Evolutionary conservation across 257 asterid species (phyloP), one percentile per base, ranked within the genome.

Genomic region (Handroanthus guayacan): DNA sequence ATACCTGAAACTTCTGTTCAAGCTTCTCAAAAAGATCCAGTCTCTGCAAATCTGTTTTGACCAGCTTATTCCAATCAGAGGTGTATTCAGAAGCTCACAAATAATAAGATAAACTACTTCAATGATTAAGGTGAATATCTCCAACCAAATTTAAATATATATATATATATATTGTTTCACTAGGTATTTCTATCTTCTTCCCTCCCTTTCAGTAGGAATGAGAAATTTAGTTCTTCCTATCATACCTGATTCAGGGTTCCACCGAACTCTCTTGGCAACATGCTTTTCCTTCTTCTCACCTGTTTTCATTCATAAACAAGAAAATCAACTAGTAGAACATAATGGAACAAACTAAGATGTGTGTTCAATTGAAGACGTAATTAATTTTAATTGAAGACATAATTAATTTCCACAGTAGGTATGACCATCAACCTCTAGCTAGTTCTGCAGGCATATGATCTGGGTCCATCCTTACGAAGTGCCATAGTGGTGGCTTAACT

Each of bases 401-500:
- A n/a, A n/a, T n/a, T n/a, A n/a, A n/a, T n/a, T 68, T 43, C 9
- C 31, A 51, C 14, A 63, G 45, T 55, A 47, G 47, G 54, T 62
- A 58, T 50, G 61, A 67, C 62, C 36, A 81, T 73, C 62, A 43
- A 85, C 92, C 93, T 87, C 72, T 75, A 37, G 85, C 91, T 73
- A 91, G 85, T 80, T 93, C 98, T 38, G 88, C 94, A 5, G 97
- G 97, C 71, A 88, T 72, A 79, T 89, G 82, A 64, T 79, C 86
- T 0, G 82, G 51, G 51, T 68, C 87, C 85, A 88, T 80, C 52
- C 36, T 79, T 36, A 91, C 86, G 38, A 79, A 83, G 78, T 91
- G 51, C 78, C 84, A 76, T 48, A 93, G 88, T 17, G 81, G 88
- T 9, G 76, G 72, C 82, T 81, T 88, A 69, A 52, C 39, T 65